Evolutionary conservation across 805 yeast species (phyloP).

Genomic region (Barnettozyma sucrosica): DNA sequence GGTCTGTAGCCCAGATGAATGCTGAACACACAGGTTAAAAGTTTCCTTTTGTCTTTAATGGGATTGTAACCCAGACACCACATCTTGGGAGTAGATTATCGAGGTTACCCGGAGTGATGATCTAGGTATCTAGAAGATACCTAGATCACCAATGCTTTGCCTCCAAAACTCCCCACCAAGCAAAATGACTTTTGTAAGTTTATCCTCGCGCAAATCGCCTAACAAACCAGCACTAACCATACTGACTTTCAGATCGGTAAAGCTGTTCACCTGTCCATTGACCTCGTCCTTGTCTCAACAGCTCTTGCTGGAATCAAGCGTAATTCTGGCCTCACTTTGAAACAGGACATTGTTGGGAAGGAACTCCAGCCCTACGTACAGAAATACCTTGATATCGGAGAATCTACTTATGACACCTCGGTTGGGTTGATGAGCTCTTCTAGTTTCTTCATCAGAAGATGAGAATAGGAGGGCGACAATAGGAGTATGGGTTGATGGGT

Average conservation of each 20-base stretch:
- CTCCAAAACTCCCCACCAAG: not conserved
- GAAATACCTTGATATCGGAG: slow-evolving; percentile 82
- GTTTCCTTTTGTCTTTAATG: not conserved
- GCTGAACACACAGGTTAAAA: not conserved
- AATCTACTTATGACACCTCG: slow-evolving; percentile 66
- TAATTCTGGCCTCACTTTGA: slow-evolving; percentile 62
- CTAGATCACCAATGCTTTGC: not conserved
- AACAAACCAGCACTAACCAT: not conserved
- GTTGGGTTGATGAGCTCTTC: slow-evolving; percentile 68
- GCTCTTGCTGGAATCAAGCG: slow-evolving; percentile 68
- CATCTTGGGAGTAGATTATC: not conserved
- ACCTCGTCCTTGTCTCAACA: slow-evolving; percentile 57
- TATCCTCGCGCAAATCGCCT: not conserved
- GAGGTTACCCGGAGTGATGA: not conserved
- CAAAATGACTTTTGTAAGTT: slow-evolving; percentile 6
- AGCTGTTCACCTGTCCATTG: slow-evolving; percentile 51
- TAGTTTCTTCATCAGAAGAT: slow-evolving; percentile 58
- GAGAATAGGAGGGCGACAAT: not conserved
- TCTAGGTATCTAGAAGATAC: not conserved
- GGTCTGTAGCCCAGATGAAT: too few relatives aligned
- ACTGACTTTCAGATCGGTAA: slow-evolving; percentile 37
- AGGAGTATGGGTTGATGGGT: not conserved
- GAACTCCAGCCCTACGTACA: slow-evolving; percentile 46
- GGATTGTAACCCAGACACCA: not conserved
- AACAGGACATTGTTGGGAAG: slow-evolving; percentile 39